phyloP scores from a whole-genome alignment of 257 asterid species.

The Ehretia macrophylla region DNA sequence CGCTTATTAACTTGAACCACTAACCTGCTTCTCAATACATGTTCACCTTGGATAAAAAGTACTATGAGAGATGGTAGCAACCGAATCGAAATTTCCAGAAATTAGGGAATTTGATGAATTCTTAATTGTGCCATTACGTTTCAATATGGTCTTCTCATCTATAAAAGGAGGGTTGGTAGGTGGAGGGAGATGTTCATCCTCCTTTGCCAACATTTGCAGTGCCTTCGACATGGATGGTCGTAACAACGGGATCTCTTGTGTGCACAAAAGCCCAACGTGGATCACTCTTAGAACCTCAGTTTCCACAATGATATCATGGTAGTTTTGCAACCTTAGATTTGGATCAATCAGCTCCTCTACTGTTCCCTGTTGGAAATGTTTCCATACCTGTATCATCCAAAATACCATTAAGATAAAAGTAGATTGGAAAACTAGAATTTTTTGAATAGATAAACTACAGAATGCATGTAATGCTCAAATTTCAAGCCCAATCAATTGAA shows the following conservation, averaged over 20 bases:
- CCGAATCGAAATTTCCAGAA: conserved; percentile 23
- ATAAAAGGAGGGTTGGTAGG: conserved; percentile 71
- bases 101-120: neutral
- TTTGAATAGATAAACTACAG: neutral
- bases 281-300: conserved; percentile 45
- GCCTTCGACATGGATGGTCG: conserved; percentile 71
- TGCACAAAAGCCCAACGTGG: conserved; percentile 68
- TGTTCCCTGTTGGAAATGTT: conserved; percentile 47
- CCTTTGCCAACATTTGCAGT: conserved; percentile 52
- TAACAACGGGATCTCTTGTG: conserved; percentile 52
- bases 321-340: conserved; percentile 44
- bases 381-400: conserved; percentile 45
- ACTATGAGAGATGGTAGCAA: conserved; percentile 57
- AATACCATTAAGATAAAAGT: neutral
- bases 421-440: too few relatives aligned
- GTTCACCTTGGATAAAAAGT: conserved; percentile 63
- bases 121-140: conserved; percentile 26
- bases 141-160: conserved; percentile 53
- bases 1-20: too few relatives aligned
- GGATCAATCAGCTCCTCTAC: conserved; percentile 62
- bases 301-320: conserved; percentile 25
- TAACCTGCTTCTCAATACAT: too few relatives aligned
- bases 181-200: conserved; percentile 52
- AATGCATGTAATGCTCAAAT: neutral
- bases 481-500: too few relatives aligned